Evolutionary conservation across 1,284 basidiomycete species (phyloP), one percentile per base, ranked within the genome.

Genomic region (Papiliotrema nemorosa): DNA sequence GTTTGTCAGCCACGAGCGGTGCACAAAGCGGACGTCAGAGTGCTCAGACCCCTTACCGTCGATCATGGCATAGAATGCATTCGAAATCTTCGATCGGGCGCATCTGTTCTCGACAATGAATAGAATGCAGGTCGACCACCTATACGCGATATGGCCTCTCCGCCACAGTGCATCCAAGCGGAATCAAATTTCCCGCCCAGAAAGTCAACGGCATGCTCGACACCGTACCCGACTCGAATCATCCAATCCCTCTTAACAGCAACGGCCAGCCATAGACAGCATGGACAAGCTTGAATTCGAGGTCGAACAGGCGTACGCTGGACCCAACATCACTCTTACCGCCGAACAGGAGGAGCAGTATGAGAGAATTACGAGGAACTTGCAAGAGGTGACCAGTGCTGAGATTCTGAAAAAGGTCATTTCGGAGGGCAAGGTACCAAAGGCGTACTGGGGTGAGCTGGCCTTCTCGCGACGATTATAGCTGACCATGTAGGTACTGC

Each of bases 331-430:
- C 54, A 40, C 55, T 10, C 67, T 74, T 40, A 56, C 63, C 7
- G 52, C 64, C 20, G 66, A 72, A 53, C 53, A 60, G 34, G 70
- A 86, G 49, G 83, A 84, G 59, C 85, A 85, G 63, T 96, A 82
- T 78, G 81, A 87, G 43, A 78, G 96, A 50, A 96, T 99, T 61
- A 93, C 88, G 0, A 79, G 93, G 47, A 79, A 87, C 63, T 75
- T 98, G 36, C 84, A 89, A 60, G 96, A 99, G 74, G 86, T 90
- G 1, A 83, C 98, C 6, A 88, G 91, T 37, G 86, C 80, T 7
- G 92, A 97, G 49, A 77, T 80, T 44, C 86, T 98, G 73, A 87
- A 89, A 69, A 78, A 83, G 36, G 84, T 96, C 50, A 79, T 97
- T 36, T 80, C 82, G 12, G 88, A 96, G 66, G 88, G 85, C 31